Evolutionary conservation across 164 flowering plant species (phyloP).

Genomic region (Chloranthus sessilifolius): DNA sequence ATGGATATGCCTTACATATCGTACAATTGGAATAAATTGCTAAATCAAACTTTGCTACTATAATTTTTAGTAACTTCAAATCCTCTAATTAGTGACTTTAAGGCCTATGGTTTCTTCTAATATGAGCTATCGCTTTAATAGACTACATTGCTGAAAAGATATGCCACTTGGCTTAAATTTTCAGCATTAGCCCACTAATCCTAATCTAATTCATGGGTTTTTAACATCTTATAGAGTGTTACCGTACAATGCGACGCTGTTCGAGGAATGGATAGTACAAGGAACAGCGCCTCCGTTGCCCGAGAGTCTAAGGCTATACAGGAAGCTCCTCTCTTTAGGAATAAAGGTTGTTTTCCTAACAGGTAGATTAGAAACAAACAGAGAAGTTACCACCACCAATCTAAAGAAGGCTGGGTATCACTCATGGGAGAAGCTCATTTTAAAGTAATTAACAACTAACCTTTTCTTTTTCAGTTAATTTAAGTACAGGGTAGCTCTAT

Average conservation of each 20-base stretch:
- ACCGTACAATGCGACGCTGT: slow-evolving; percentile 25
- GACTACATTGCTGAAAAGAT: too few species aligned
- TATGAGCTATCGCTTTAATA: too few species aligned
- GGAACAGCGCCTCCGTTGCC: slow-evolving; percentile 42
- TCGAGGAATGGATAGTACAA: slow-evolving; percentile 26
- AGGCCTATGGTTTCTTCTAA: too few species aligned
- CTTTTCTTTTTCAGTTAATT: too few species aligned
- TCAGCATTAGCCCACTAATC: too few species aligned
- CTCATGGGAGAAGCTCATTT: slow-evolving; percentile 43
- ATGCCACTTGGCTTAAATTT: too few species aligned
- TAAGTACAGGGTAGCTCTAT: too few species aligned
- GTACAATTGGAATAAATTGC: neutral
- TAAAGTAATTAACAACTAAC: too few species aligned
- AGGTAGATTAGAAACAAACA: slow-evolving; percentile 27
- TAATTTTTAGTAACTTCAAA: too few species aligned
- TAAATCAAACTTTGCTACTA: neutral
- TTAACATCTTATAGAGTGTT: slow-evolving; percentile 18
- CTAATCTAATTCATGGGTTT: too few species aligned
- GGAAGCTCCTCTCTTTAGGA: slow-evolving; percentile 29
- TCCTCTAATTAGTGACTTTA: too few species aligned
- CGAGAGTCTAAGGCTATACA: slow-evolving; percentile 31
- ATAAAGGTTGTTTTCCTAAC: slow-evolving; percentile 39
- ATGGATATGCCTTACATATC: too few species aligned
- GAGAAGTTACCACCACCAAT: slow-evolving; percentile 21
- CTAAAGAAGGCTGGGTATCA: slow-evolving; percentile 31